A percentile compares a stretch with the other conserved stretches of the same genome.
phyloP scores from a whole-genome alignment of 202 grass and related monocot species.

The Carex arenaria region DNA sequence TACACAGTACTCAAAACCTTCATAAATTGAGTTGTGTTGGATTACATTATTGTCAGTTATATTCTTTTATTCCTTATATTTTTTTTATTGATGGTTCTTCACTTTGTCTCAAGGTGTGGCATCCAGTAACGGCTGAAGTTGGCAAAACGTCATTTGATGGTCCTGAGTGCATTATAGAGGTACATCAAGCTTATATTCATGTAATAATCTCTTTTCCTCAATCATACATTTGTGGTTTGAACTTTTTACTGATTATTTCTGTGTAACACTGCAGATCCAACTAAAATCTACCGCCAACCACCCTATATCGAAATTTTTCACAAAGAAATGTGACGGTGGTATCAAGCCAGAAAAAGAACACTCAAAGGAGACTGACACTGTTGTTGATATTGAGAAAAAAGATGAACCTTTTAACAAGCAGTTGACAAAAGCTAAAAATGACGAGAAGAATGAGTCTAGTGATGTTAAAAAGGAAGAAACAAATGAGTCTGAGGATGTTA shows the following conservation, averaged over 20 bases:
- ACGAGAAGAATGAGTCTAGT: conserved; percentile 25
- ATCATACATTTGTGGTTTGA: not conserved
- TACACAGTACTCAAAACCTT: not conserved
- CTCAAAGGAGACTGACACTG: not conserved
- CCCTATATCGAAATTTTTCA: conserved; percentile 72
- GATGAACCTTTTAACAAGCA: not conserved
- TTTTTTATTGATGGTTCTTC: not conserved
- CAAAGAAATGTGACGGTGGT: conserved; percentile 34
- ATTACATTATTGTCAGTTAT: not conserved
- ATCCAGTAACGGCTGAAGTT: conserved; percentile 66
- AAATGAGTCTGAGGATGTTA: conserved; percentile 15
- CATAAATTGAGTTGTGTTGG: conserved; percentile 1
- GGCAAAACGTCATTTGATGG: conserved; percentile 85
- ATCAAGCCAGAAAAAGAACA: conserved; percentile 13
- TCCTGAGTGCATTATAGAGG: conserved; percentile 85
- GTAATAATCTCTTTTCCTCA: not conserved
- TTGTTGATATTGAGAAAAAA: conserved; percentile 18
- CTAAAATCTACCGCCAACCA: conserved; percentile 41
- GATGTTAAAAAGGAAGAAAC: conserved; percentile 26
- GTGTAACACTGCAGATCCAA: conserved; percentile 33
- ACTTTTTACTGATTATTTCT: not conserved
- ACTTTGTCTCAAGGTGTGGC: conserved; percentile 53
- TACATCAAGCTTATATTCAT: conserved; percentile 17
- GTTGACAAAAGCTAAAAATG: conserved; percentile 11
- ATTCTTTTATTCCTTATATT: not conserved